phyloP scores from a whole-genome alignment of 352 stramenopile genomes.

The Globisporangium paddicum region DNA sequence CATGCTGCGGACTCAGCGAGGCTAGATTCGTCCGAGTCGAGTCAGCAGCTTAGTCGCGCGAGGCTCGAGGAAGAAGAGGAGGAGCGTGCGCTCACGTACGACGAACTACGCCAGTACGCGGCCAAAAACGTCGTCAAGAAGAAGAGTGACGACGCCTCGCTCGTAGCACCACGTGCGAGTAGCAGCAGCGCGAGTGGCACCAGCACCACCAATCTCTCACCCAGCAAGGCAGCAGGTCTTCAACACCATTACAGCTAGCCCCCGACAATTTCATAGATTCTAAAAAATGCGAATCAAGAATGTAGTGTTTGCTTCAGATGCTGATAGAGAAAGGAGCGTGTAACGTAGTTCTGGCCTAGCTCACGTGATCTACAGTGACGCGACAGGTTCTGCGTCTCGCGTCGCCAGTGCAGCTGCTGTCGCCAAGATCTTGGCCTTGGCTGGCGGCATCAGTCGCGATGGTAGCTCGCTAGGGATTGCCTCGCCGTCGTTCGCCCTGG shows the following conservation, averaged over 20 bases:
- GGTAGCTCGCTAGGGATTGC: slow-evolving; percentile 58
- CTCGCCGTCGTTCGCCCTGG: slow-evolving; percentile 68
- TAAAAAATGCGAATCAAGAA: too few species aligned
- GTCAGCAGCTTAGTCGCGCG: neutral
- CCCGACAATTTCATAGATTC: too few species aligned
- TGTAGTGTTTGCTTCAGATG: neutral
- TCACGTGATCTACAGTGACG: neutral
- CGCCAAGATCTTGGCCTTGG: slow-evolving; percentile 22
- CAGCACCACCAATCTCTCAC: neutral
- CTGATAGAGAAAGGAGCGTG: neutral
- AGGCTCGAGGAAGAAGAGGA: slow-evolving; percentile 56
- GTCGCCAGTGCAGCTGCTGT: neutral
- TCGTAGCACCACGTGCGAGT: neutral
- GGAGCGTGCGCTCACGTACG: slow-evolving; percentile 66
- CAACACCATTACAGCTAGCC: neutral
- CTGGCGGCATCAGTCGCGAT: slow-evolving; percentile 48
- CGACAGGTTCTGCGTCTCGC: neutral
- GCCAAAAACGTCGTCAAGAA: slow-evolving; percentile 43
- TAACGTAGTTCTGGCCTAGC: neutral
- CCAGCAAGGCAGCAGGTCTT: neutral
- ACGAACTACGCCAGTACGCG: slow-evolving; percentile 63
- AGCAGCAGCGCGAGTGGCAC: neutral
- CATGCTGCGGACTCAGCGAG: neutral
- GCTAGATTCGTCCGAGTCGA: neutral
- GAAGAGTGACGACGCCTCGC: slow-evolving; percentile 13